These are phyloP conservation scores for Calonectria pseudoreteaudii DNA, from an alignment of 2,329 filamentous ascomycete species.

Conservation along the genomic window DNA sequence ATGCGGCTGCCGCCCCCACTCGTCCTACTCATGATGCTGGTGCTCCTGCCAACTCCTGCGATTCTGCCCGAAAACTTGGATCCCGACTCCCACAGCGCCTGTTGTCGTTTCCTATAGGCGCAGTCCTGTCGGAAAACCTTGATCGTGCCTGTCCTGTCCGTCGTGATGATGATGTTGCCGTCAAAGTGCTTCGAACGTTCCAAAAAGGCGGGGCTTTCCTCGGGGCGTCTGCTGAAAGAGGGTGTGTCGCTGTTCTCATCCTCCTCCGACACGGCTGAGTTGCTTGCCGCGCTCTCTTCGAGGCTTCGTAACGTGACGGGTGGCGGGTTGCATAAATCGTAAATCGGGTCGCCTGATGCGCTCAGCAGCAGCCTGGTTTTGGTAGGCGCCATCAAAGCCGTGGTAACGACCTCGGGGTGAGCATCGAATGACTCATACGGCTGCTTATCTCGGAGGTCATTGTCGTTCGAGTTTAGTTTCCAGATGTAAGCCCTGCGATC, in stretches of 20 bases:
- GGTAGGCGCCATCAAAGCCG: conserved; percentile 86
- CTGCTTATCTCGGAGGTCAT: conserved; percentile 80
- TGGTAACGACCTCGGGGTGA: conserved; percentile 88
- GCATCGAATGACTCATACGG: conserved; percentile 92
- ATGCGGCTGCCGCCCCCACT: conserved; percentile 60
- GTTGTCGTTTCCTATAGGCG: conserved; percentile 81
- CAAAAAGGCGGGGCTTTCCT: conserved; percentile 82
- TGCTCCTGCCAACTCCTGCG: conserved; percentile 68
- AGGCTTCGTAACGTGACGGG: conserved; percentile 84
- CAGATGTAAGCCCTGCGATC: conserved; percentile 92
- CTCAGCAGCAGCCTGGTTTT: conserved; percentile 82
- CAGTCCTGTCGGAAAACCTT: conserved; percentile 98
- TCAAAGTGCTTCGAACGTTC: conserved; percentile 80
- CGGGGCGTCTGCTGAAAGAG: conserved; percentile 58
- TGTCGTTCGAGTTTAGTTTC: conserved; percentile 67
- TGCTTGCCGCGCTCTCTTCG: conserved; percentile 67
- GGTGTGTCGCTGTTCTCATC: conserved; percentile 49
- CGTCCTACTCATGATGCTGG: conserved; percentile 66
- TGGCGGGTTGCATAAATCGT: conserved; percentile 94
- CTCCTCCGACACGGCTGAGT: conserved; percentile 52
- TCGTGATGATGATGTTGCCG: conserved; percentile 92
- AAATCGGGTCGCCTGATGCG: conserved; percentile 90
- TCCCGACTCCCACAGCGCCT: conserved; percentile 81
- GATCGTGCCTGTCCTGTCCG: conserved; percentile 88
- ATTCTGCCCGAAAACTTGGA: conserved; percentile 81